These are phyloP conservation scores for Biscogniauxia mediterranea DNA, from an alignment of 2,329 filamentous ascomycete genomes.

Conservation along the genomic window DNA sequence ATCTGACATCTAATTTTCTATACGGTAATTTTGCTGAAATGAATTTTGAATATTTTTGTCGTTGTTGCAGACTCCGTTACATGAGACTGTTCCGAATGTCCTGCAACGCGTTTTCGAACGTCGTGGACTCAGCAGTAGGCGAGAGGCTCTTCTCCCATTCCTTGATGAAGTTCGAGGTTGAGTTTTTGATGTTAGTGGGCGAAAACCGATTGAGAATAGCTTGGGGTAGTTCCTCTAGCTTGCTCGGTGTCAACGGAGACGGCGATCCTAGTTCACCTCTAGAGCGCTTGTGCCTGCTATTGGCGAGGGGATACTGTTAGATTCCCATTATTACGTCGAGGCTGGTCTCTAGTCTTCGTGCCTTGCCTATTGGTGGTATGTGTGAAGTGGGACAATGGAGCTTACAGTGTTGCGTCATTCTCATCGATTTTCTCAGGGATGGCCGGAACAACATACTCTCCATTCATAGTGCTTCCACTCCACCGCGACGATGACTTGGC, in stretches of 20 bases:
- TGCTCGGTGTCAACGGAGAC: constrained; percentile 37
- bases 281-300: constrained; percentile 32
- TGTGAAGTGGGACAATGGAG: constrained; percentile 15
- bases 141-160: constrained; percentile 85
- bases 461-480: constrained; percentile 60
- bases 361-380: constrained; percentile 18
- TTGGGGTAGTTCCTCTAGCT: constrained; percentile 60
- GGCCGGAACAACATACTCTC: constrained; percentile 41
- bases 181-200: constrained; percentile 75
- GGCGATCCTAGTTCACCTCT: constrained; percentile 26
- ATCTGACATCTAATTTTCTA: background rate
- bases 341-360: constrained; percentile 13
- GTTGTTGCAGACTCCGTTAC: background rate
- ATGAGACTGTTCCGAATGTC: constrained; percentile 11
- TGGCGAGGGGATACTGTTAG: constrained; percentile 25
- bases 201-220: constrained; percentile 69
- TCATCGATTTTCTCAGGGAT: constrained; percentile 50
- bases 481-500: constrained; percentile 57
- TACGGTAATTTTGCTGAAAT: background rate
- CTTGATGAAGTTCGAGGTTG: constrained; percentile 81
- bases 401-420: constrained; percentile 49
- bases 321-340: constrained; percentile 4
- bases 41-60: background rate
- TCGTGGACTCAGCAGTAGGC: constrained; percentile 40
- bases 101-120: constrained; percentile 15